Conservation (phyloP, 1,284 basidiomycete genomes). For the Cutaneotrichosporon sp. region DNA sequence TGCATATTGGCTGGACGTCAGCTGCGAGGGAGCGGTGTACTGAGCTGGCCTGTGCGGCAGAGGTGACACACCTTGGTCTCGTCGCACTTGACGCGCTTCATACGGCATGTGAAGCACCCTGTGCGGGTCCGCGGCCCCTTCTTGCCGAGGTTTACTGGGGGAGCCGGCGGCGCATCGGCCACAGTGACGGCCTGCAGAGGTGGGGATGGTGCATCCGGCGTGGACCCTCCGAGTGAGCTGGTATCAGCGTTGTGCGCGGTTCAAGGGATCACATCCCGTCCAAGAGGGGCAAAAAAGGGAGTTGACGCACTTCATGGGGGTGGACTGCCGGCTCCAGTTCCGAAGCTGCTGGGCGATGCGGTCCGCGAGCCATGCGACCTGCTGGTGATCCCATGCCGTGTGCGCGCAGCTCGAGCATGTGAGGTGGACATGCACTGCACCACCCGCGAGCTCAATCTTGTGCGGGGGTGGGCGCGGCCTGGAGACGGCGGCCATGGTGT, state of each 20-base stretch:
- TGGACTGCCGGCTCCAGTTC: neutral
- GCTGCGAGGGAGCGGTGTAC: neutral
- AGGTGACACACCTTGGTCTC: conserved; percentile 16
- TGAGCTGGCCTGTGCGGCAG: neutral
- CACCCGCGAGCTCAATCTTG: conserved; percentile 16
- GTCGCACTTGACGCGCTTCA: conserved; percentile 24
- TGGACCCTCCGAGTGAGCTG: neutral
- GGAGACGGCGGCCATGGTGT: neutral
- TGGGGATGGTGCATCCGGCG: neutral
- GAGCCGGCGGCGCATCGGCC: neutral
- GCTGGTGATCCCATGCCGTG: conserved; percentile 17
- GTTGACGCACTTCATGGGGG: neutral
- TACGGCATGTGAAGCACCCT: conserved; percentile 23
- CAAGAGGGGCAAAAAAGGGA: too few species aligned
- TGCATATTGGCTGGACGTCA: conserved; percentile 19
- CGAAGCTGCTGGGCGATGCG: conserved; percentile 3
- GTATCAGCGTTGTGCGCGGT: neutral
- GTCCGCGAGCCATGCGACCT: conserved; percentile 19
- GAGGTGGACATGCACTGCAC: conserved; percentile 18
- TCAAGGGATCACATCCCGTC: neutral
- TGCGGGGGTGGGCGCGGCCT: neutral
- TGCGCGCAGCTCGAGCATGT: conserved; percentile 9
- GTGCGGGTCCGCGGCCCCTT: conserved; percentile 20
- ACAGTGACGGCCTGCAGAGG: neutral
- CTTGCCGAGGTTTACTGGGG: conserved; percentile 15